These are phyloP conservation scores for Rhizopus microsporus DNA, from an alignment of 371 early-diverging fungal genomes.

Conservation along the genomic window DNA sequence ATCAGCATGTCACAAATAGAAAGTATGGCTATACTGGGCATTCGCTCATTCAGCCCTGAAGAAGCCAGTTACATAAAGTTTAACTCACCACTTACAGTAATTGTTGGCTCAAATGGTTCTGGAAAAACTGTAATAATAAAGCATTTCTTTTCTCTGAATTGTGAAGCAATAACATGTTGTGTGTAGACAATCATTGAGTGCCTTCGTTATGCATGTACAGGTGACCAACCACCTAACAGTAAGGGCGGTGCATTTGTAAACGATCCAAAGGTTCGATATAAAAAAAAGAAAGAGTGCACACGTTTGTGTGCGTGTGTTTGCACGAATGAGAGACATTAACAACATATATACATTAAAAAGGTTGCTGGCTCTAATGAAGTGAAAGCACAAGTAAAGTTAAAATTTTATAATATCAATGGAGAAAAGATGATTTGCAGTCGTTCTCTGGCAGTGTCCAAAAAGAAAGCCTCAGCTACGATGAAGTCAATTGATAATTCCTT, in stretches of 20 bases:
- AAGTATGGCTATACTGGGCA: conserved; percentile 87
- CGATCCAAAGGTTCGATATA: conserved; percentile 86
- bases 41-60: conserved; percentile 95
- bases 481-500: conserved; percentile 91
- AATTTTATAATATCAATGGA: conserved; percentile 81
- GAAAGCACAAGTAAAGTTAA: conserved; percentile 93
- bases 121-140: conserved; percentile 86
- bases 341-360: conserved; percentile 36
- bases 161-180: neutral
- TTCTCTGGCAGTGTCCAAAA: conserved; percentile 78
- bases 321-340: neutral
- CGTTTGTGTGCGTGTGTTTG: neutral
- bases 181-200: conserved; percentile 95
- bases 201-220: conserved; percentile 97
- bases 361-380: conserved; percentile 83
- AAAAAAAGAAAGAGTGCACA: neutral
- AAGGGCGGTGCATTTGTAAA: conserved; percentile 95
- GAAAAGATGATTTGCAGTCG: conserved; percentile 80
- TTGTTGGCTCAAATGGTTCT: conserved; percentile 98
- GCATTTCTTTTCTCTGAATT: neutral
- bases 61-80: conserved; percentile 84
- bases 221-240: conserved; percentile 94
- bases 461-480: conserved; percentile 59
- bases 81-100: conserved; percentile 95
- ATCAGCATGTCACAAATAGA: conserved; percentile 70